A percentile compares a stretch with the other conserved stretches of the same genome.
phyloP scores from a whole-genome alignment of 2,329 filamentous ascomycete species.

The Penicillium psychrosexuale region DNA sequence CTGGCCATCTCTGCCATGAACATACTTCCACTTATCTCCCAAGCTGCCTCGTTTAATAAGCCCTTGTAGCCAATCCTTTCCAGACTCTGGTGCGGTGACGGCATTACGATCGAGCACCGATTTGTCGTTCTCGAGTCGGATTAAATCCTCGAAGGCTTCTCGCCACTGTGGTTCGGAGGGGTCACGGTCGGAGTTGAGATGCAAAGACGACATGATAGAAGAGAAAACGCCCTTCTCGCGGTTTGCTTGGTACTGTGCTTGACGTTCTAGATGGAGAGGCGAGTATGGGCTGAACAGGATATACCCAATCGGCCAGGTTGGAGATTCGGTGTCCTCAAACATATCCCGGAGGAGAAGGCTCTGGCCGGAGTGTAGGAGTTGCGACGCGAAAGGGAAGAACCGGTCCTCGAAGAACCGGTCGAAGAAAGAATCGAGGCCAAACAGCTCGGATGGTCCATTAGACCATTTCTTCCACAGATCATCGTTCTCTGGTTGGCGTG shows the following conservation, averaged over 20 bases:
- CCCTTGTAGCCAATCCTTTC: constrained; percentile 41
- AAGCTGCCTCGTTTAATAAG: constrained; percentile 43
- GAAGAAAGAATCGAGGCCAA: constrained; percentile 36
- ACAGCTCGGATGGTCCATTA: constrained; percentile 24
- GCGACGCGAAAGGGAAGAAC: constrained; percentile 26
- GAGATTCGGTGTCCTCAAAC: constrained; percentile 35
- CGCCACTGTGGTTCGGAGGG: constrained; percentile 48
- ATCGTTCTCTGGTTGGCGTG: constrained; percentile 17
- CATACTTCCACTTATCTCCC: constrained; percentile 39
- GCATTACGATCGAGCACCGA: constrained; percentile 39
- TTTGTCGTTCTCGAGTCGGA: constrained; percentile 48
- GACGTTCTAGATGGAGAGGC: constrained; percentile 52
- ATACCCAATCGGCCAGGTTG: constrained; percentile 43
- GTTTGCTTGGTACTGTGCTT: constrained; percentile 33
- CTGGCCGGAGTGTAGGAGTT: constrained; percentile 30
- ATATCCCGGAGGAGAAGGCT: constrained; percentile 32
- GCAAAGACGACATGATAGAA: constrained; percentile 36
- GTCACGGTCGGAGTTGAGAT: constrained; percentile 32
- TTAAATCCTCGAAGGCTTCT: constrained; percentile 58
- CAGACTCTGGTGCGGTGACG: constrained; percentile 27
- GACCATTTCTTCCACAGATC: constrained; percentile 18
- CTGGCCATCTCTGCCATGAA: constrained; percentile 22
- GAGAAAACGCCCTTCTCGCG: constrained; percentile 32
- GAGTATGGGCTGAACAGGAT: constrained; percentile 54
- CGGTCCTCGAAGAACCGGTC: constrained; percentile 34